Evolutionary conservation across 2,329 filamentous ascomycete genomes (phyloP).

Genomic region (Apiospora koreana): DNA sequence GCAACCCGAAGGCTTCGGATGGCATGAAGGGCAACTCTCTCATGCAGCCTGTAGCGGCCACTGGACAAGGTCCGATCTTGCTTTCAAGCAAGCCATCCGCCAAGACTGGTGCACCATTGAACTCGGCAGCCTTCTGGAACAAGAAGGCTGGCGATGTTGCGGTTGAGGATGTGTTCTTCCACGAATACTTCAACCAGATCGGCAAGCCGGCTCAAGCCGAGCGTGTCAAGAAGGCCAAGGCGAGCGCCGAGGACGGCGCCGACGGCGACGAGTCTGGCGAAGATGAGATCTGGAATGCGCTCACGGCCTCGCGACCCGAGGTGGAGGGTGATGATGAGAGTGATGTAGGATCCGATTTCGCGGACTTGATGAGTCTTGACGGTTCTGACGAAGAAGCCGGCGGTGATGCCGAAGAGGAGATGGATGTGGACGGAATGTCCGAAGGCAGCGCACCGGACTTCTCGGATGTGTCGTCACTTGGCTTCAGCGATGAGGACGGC

Average conservation of each 20-base stretch:
- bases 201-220: constrained; percentile 62
- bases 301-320: constrained; percentile 79
- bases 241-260: constrained; percentile 40
- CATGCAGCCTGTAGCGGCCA: constrained; percentile 82
- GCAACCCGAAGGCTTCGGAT: constrained; percentile 77
- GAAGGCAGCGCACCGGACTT: constrained; percentile 39
- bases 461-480: constrained; percentile 33
- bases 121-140: constrained; percentile 88
- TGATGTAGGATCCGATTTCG: constrained; percentile 45
- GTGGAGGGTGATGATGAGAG: constrained; percentile 64
- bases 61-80: constrained; percentile 56
- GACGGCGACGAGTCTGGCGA: constrained; percentile 60
- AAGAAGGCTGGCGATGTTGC: constrained; percentile 86
- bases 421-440: constrained; percentile 46
- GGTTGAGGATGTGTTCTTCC: constrained; percentile 96
- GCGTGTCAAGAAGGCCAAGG: constrained; percentile 55
- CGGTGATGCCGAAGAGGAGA: constrained; percentile 42
- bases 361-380: constrained; percentile 40
- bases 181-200: constrained; percentile 86
- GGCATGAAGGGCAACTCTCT: constrained; percentile 79
- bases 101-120: constrained; percentile 56
- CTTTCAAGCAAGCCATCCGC: constrained; percentile 51
- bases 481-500: constrained; percentile 42
- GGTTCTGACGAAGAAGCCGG: constrained; percentile 52
- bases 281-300: constrained; percentile 88